phyloP scores from a whole-genome alignment of 805 yeast genomes.

The Blastobotrys muscicola region DNA sequence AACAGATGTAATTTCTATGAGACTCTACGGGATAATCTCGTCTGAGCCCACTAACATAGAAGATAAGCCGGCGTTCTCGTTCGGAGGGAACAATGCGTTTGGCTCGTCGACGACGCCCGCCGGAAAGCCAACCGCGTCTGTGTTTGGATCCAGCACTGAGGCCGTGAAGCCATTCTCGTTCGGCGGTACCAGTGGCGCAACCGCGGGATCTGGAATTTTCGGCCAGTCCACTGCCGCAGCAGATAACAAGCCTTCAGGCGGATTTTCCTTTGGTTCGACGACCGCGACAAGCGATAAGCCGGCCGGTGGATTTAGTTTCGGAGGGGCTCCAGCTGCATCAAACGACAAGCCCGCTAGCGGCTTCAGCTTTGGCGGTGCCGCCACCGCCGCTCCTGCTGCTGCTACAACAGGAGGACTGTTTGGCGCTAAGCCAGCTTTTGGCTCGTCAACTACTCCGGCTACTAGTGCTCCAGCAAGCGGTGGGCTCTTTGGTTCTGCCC shows the following conservation, averaged over 20 bases:
- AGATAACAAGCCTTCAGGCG: background rate
- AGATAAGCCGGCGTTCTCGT: too few relatives aligned
- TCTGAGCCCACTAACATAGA: too few relatives aligned
- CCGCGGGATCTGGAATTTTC: too few relatives aligned
- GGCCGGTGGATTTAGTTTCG: constrained; percentile 1
- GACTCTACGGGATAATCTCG: too few relatives aligned
- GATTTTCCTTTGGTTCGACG: background rate
- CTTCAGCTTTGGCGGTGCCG: constrained; percentile 2
- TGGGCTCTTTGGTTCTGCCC: constrained; percentile 6
- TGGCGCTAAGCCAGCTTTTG: constrained; percentile 9
- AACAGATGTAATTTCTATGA: too few relatives aligned
- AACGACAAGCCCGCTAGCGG: constrained; percentile 1
- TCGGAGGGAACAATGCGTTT: background rate
- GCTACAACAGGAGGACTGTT: constrained; percentile 9
- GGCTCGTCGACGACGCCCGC: constrained; percentile 11
- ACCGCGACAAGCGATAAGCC: too few relatives aligned
- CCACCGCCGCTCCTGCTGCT: constrained; percentile 13
- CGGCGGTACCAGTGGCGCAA: too few relatives aligned
- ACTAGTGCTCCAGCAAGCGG: constrained; percentile 3
- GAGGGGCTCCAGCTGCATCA: background rate
- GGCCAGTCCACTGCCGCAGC: too few relatives aligned
- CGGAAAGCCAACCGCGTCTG: constrained; percentile 7
- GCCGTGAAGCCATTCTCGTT: too few relatives aligned
- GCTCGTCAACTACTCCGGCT: too few relatives aligned
- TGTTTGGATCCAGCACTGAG: too few relatives aligned